A percentile compares a stretch with the other conserved stretches of the same genome.
These are phyloP conservation scores for Euphorbia pulcherrima DNA, from an alignment of 345 rosid species.

Conservation along the genomic window DNA sequence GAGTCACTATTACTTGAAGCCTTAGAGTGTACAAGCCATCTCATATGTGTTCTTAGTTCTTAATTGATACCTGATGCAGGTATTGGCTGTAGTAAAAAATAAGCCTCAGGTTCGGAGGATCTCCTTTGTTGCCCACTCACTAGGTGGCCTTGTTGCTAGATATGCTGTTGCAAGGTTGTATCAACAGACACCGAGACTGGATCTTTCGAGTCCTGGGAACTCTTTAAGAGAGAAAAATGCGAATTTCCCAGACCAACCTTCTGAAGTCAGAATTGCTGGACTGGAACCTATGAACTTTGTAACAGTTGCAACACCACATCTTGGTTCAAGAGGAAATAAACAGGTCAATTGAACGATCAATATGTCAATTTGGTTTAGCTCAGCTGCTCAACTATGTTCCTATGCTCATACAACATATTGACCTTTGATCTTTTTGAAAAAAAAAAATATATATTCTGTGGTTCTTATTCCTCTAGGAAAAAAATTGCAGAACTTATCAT, in stretches of 20 bases:
- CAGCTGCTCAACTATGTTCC: neutral
- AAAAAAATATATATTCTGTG: too few species aligned
- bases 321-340: conserved; percentile 84
- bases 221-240: conserved; percentile 17
- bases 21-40: neutral
- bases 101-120: conserved; percentile 64
- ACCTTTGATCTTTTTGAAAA: neutral
- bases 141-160: conserved; percentile 95
- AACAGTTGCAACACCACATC: conserved; percentile 96
- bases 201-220: conserved; percentile 12
- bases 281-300: conserved; percentile 88
- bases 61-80: conserved; percentile 43
- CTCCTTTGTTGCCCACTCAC: conserved; percentile 89
- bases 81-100: conserved; percentile 54
- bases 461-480: neutral
- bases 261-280: conserved; percentile 64
- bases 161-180: conserved; percentile 85
- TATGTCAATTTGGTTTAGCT: neutral
- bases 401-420: neutral
- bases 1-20: neutral
- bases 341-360: conserved; percentile 56
- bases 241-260: conserved; percentile 35
- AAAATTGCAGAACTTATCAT: neutral
- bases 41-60: conserved; percentile 11
- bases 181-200: conserved; percentile 29